These are phyloP conservation scores for Leonotis leonurus DNA, from an alignment of 257 asterid genomes.

Conservation along the genomic window DNA sequence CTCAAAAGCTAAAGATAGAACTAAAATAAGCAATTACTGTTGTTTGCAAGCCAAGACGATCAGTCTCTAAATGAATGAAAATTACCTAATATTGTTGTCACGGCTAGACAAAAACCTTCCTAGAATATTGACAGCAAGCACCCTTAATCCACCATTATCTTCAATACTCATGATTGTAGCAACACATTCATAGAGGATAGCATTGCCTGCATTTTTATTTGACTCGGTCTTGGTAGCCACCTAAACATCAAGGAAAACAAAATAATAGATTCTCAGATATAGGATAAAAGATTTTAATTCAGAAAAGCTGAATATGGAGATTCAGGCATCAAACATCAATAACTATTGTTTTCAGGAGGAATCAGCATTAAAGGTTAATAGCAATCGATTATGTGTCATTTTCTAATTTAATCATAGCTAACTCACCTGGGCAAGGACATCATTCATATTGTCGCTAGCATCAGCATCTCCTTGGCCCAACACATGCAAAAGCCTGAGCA, in stretches of 20 bases:
- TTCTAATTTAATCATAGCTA: no score
- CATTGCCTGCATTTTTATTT: conserved; percentile 92
- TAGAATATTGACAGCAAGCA: conserved; percentile 90
- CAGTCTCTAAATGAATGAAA: conserved; percentile 13
- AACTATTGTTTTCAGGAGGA: background rate
- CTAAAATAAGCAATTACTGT: background rate
- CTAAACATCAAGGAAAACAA: no score
- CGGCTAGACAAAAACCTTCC: conserved; percentile 98
- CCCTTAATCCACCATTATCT: conserved; percentile 94
- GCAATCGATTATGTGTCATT: background rate
- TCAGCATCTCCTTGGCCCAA: conserved; percentile 92
- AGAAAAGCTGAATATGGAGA: no score
- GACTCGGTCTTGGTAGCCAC: conserved; percentile 98
- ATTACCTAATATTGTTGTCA: conserved; percentile 90
- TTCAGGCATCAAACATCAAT: conserved; percentile 4
- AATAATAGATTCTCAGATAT: conserved; percentile 9
- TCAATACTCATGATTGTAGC: conserved; percentile 84
- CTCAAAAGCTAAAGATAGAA: conserved; percentile 6
- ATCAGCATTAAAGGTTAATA: background rate
- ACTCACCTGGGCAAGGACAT: conserved; percentile 93
- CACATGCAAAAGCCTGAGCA: conserved; percentile 74
- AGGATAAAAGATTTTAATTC: no score
- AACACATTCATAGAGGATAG: conserved; percentile 96
- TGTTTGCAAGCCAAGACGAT: conserved; percentile 8
- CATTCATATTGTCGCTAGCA: conserved; percentile 95